Evolutionary conservation across 1,139 yeast genomes (phyloP), one percentile per base, ranked within the genome.

Genomic region (Neolecta irregularis): DNA sequence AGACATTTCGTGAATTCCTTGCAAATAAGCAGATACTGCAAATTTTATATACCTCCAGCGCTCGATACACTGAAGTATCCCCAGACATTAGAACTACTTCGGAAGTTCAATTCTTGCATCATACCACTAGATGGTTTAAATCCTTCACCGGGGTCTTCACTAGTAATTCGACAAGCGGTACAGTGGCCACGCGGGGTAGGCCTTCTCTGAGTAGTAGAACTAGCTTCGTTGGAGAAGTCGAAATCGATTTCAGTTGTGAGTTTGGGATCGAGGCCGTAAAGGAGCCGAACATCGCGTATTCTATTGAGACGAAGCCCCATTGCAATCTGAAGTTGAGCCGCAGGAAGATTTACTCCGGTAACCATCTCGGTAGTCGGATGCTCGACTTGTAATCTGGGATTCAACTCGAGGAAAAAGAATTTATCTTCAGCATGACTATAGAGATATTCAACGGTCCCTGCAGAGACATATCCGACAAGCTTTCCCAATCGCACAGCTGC

Each of bases 351-450:
- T 38, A 88, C 96, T 46, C 98, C 98, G 19, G 93, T 77, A 39
- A 81, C 98, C 98, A 88, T 88, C 64, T 88, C 98, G 29, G 98
- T 88, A 36, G 98, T 88, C 51, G 98, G 98, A 67, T 88, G 98
- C 67, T 88, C 98, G 45, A 88, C 98, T 66, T 88, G 98, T 56
- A 88, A 69, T 67, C 98, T 78, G 51, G 98, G 98, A 58, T 88
- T 88, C 55, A 88, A 69, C 62, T 88, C 98, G 56, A 88, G 68
- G 58, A 88, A 88, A 66, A 83, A 88, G 57, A 85, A 88, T 57
- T 85, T 83, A 58, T 85, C 88, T 46, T 88, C 95, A 38, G 79
- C 72, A 55, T 83, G 88, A 15, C 95, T 81, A 57, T 88, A 88
- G 50, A 88, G 69, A 60, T 88, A 88, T 61, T 88, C 98, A 36